These are phyloP conservation scores for Oryza coarctata DNA, from an alignment of 176 grass and related monocot genomes.

Conservation along the genomic window DNA sequence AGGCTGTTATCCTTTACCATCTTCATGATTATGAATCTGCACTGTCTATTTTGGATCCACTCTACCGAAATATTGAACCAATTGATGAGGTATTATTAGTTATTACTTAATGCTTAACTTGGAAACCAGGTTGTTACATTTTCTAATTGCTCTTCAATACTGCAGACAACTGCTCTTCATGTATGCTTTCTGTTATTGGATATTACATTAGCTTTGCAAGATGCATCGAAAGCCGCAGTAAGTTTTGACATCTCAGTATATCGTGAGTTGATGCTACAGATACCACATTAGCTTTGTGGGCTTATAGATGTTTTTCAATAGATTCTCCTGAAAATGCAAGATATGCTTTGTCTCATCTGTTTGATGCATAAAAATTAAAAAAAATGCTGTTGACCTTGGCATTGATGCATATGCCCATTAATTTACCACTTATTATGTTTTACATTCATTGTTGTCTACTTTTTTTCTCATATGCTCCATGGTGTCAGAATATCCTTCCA, in stretches of 20 bases:
- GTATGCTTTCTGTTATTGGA: constrained; percentile 83
- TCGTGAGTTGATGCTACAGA: not conserved
- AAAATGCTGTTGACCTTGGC: not conserved
- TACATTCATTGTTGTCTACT: constrained; percentile 7
- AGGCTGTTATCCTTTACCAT: constrained; percentile 84
- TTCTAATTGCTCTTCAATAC: constrained; percentile 24
- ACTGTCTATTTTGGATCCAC: constrained; percentile 59
- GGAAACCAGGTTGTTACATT: not conserved
- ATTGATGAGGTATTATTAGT: constrained; percentile 72
- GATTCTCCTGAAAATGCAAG: not conserved
- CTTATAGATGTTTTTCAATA: constrained; percentile 21
- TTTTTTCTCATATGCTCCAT: constrained; percentile 22
- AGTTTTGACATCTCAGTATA: constrained; percentile 40
- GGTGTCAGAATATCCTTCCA: not conserved
- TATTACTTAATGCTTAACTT: constrained; percentile 1
- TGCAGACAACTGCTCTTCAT: constrained; percentile 82
- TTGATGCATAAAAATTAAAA: not conserved
- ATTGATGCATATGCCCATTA: not conserved
- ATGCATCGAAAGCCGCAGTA: constrained; percentile 74
- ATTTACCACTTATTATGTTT: not conserved
- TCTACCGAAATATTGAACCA: constrained; percentile 68
- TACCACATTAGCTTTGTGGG: not conserved
- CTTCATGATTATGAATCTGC: constrained; percentile 67
- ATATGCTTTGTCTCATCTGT: not conserved
- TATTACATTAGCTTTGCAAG: constrained; percentile 69